Evolutionary conservation across 192 early-diverging fungal genomes (phyloP).

Genomic region (Coemansia sp.): DNA sequence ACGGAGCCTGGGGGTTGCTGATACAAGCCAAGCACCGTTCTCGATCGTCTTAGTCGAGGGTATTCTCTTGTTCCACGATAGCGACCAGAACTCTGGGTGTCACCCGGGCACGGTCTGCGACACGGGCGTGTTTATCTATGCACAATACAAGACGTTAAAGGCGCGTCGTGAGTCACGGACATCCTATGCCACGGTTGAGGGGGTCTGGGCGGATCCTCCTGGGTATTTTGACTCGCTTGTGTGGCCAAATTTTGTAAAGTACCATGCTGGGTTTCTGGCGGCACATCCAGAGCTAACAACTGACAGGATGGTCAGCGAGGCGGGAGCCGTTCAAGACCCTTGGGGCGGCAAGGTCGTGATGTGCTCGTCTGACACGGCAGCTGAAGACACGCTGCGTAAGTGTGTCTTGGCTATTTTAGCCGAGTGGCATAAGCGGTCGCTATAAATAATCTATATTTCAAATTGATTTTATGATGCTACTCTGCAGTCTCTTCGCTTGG

Average conservation of each 20-base stretch:
- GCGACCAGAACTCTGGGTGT: slow-evolving; percentile 49
- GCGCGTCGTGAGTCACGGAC: slow-evolving; percentile 61
- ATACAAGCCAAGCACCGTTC: slow-evolving; percentile 21
- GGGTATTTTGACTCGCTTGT: slow-evolving; percentile 75
- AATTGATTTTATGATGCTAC: not conserved
- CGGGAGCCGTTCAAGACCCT: not conserved
- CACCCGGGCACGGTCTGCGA: slow-evolving; percentile 31
- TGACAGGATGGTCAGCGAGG: not conserved
- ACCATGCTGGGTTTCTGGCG: slow-evolving; percentile 21
- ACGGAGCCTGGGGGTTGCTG: slow-evolving; percentile 6
- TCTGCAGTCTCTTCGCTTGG: not conserved
- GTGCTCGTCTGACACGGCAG: slow-evolving; percentile 41
- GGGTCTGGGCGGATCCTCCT: slow-evolving; percentile 73
- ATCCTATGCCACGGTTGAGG: slow-evolving; percentile 76
- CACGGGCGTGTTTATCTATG: slow-evolving; percentile 50
- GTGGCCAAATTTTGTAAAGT: slow-evolving; percentile 68
- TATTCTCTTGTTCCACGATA: slow-evolving; percentile 70
- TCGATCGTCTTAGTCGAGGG: slow-evolving; percentile 61
- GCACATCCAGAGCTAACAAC: slow-evolving; percentile 12
- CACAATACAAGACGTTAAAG: slow-evolving; percentile 62
- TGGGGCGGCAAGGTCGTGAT: slow-evolving; percentile 8
- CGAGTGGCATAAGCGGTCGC: slow-evolving; percentile 12
- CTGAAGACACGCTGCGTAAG: slow-evolving; percentile 6
- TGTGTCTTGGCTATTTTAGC: slow-evolving; percentile 19
- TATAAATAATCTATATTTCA: not conserved